Evolutionary conservation across 306 rosid species (phyloP), one percentile per base, ranked within the genome.

Genomic region (Castanea sativa): DNA sequence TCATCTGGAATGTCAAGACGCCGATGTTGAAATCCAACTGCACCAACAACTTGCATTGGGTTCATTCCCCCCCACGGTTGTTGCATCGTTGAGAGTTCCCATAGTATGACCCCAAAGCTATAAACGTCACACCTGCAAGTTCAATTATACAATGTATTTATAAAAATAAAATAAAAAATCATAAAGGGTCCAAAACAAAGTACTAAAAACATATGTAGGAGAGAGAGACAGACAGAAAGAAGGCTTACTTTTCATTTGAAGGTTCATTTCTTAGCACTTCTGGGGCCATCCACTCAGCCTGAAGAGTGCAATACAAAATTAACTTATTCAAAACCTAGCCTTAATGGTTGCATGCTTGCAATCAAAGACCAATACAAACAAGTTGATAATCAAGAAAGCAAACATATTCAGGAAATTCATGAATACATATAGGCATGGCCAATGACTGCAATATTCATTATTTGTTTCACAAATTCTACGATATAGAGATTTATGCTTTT

Each of bases 231-330:
- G 52, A 29, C 45, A 41, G 51, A 5, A 21, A 19, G 30, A 6
- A 13, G 27, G 71, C 89, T 83, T 89, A 96, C 99, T 96, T 96
- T 84, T 96, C 99, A 87, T 96, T 84, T 41, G 98, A 90, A 79
- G 94, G 99, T 87, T 96, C 99, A 71, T 93, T 96, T 85, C 99
- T 85, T 79, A 96, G 85, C 60, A 96, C 99, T 89, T 96, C 99
- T 6, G 99, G 99, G 79, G 99, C 99, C 99, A 96, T 96, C 99
- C 98, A 96, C 90, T 96, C 99, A 29, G 99, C 99, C 99, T 96
- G 90, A 88, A 85, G 80, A 71, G 82, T 56, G 58, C 3, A 69
- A 71, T 30, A 84, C 79, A 84, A 75, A 11, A 80, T 69, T 35
- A 57, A 69, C 73, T 85, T 76, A 81, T 70, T 79, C 57, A 32